Conservation (phyloP, 345 rosid genomes). For the Excoecaria agallocha region DNA sequence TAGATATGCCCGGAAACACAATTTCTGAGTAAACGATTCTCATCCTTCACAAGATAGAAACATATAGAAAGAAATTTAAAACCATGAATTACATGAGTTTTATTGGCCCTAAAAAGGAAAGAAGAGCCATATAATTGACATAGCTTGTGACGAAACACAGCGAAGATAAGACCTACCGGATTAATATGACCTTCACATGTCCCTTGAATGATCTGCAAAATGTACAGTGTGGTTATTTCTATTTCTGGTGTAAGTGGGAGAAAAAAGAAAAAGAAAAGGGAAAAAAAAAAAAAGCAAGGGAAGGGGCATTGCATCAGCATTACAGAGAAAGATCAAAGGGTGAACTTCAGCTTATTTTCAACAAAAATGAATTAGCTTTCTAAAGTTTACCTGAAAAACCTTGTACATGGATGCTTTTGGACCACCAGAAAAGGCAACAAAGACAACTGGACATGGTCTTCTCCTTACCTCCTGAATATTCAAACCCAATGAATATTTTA, state of each 20-base stretch:
- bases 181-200: slow-evolving; percentile 57
- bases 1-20: slow-evolving; percentile 85
- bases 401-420: slow-evolving; percentile 91
- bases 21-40: slow-evolving; percentile 57
- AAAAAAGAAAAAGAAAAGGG: background rate
- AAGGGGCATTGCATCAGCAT: background rate
- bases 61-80: slow-evolving; percentile 2
- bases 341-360: background rate
- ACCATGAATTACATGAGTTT: slow-evolving; percentile 1
- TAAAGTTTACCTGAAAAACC: slow-evolving; percentile 59
- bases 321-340: background rate
- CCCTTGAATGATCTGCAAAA: slow-evolving; percentile 56
- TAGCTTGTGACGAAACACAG: background rate
- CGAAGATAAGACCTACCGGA: slow-evolving; percentile 37
- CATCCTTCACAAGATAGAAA: slow-evolving; percentile 49
- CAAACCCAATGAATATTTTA: slow-evolving; percentile 9
- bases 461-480: slow-evolving; percentile 52
- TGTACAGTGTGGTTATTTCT: slow-evolving; percentile 10
- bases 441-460: slow-evolving; percentile 70
- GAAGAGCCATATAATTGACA: background rate
- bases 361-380: background rate
- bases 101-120: background rate
- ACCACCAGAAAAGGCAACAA: slow-evolving; percentile 81
- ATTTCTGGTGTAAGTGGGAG: background rate
- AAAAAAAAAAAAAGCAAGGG: background rate